Base-by-base conservation (phyloP, 2,329 filamentous ascomycete genomes). In the Pyricularia sp. region DNA sequence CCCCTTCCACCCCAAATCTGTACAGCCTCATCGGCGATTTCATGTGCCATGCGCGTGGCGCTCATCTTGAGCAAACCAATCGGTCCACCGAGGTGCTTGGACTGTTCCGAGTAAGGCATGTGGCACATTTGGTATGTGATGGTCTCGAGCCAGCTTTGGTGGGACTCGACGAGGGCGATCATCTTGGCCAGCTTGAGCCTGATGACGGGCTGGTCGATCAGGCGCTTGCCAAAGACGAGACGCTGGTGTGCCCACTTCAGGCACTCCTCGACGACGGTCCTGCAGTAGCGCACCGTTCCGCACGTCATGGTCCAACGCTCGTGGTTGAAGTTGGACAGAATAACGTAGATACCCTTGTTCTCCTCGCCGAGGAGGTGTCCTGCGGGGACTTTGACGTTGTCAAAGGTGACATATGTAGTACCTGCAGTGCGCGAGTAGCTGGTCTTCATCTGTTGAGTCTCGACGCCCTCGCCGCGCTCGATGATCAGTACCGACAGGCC, bases 171-270 rank as follows among this genome's bases (percentile, higher is more conserved):
- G 62, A 89, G 85, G 4, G 89, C 85, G 69, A 96, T 94, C 90
- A 96, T 94, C 73, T 90, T 90, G 67, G 91, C 91, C 65, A 96
- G 84, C 86, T 96, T 96, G 72, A 90, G 87, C 24, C 88, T 83
- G 71, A 96, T 93, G 60, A 91, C 89, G 28, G 91, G 89, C 72
- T 96, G 90, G 71, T 91, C 87, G 69, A 93, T 88, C 55, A 96
- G 81, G 31, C 87, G 87, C 80, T 93, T 93, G 72, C 85, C 85
- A 73, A 94, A 94, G 68, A 96, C 90, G 30, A 92, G 81, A 62
- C 91, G 87, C 77, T 96, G 92, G 78, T 94, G 91, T 35, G 87
- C 82, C 91, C 92, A 96, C 75, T 94, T 94, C 68, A 96, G 78
- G 71, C 87, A 93, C 73, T 96, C 91, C 74, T 96, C 90, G 13